These are phyloP conservation scores for Sarcodon sp. DNA, from an alignment of 768 basidiomycete genomes.

Conservation along the genomic window DNA sequence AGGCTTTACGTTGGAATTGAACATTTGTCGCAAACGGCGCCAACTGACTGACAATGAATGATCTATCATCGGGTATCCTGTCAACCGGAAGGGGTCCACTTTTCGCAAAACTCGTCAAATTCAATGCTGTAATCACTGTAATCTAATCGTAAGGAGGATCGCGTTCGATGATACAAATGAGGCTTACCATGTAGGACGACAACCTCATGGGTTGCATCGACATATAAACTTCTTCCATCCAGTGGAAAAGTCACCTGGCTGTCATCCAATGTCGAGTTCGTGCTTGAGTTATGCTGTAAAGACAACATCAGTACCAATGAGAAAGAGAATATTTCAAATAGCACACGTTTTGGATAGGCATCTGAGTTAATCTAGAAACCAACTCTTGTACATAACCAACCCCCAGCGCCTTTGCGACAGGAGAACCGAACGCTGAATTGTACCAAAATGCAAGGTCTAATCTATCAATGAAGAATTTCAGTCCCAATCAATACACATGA, in stretches of 20 bases:
- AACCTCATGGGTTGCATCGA: slow-evolving; percentile 33
- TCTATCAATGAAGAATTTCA: background rate
- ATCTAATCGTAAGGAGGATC: background rate
- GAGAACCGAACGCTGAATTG: slow-evolving; percentile 27
- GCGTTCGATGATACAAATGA: background rate
- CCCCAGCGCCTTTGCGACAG: slow-evolving; percentile 23
- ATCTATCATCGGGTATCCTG: slow-evolving; percentile 21
- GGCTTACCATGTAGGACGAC: slow-evolving; percentile 24
- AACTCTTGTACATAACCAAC: slow-evolving; percentile 31
- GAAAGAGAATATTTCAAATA: background rate
- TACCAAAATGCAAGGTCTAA: slow-evolving; percentile 21
- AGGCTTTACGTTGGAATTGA: background rate
- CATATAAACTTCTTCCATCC: slow-evolving; percentile 23
- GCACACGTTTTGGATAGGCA: slow-evolving; percentile 6
- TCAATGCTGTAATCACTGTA: slow-evolving; percentile 29
- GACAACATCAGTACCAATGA: slow-evolving; percentile 5
- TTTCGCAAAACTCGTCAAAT: slow-evolving; percentile 27
- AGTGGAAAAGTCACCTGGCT: slow-evolving; percentile 22
- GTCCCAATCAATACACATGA: too few species aligned
- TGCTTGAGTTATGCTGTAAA: slow-evolving; percentile 26
- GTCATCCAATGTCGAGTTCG: slow-evolving; percentile 32
- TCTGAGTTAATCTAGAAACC: slow-evolving; percentile 27
- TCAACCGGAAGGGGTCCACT: slow-evolving; percentile 26
- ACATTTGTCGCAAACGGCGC: background rate
- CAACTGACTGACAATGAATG: background rate